Conservation (phyloP, 768 basidiomycete genomes). For the Serendipita sp. region DNA sequence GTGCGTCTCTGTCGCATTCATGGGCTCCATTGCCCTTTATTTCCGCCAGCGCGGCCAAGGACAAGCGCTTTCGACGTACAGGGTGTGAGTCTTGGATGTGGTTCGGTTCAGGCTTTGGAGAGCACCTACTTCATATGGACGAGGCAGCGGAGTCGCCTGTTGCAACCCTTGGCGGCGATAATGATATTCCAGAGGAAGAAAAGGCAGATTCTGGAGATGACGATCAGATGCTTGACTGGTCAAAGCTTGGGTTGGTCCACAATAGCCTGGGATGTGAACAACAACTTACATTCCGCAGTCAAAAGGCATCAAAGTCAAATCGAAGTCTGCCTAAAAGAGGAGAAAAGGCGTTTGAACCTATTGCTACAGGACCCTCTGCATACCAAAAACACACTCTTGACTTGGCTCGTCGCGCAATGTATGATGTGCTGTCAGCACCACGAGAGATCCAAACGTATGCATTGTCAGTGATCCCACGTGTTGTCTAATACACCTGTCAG, state of each 20-base stretch:
- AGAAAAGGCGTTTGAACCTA: conserved; percentile 94
- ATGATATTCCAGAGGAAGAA: background rate
- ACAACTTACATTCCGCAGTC: background rate
- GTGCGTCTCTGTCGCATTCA: conserved; percentile 70
- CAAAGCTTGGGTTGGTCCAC: background rate
- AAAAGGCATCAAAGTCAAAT: background rate
- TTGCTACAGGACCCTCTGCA: conserved; percentile 32
- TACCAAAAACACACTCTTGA: conserved; percentile 72
- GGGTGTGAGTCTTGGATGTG: background rate
- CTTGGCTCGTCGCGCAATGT: conserved; percentile 69
- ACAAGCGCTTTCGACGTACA: background rate
- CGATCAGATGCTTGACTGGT: background rate
- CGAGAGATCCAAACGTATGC: conserved; percentile 61
- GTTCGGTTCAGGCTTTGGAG: background rate
- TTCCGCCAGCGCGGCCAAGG: background rate
- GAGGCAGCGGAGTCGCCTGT: background rate
- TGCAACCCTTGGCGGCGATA: background rate
- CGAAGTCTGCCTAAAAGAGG: conserved; percentile 65
- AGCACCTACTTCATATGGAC: background rate
- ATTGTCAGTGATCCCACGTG: background rate
- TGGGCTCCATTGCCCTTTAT: conserved; percentile 30
- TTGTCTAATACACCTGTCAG: conserved; percentile 21
- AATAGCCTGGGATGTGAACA: background rate
- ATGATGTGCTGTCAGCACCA: conserved; percentile 55
- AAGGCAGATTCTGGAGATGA: background rate